Percentiles rank a stretch among this genome's conserved stretches.
Evolutionary conservation across 345 rosid genomes (phyloP).

Genomic region (Syzygium aromaticum): DNA sequence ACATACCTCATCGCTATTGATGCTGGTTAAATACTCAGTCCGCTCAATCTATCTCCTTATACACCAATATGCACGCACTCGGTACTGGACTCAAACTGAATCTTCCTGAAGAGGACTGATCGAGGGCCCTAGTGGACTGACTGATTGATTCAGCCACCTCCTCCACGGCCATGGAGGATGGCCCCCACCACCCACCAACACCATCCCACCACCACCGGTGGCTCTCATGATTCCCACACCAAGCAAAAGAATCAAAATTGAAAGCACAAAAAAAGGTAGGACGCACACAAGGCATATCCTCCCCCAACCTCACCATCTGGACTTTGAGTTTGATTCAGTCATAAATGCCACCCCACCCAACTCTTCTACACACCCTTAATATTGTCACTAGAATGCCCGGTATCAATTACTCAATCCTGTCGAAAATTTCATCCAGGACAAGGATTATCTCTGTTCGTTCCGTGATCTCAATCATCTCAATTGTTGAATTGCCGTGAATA

Average conservation of each 20-base stretch:
- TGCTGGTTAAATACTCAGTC: not conserved
- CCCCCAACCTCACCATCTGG: not conserved
- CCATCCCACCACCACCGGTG: conserved; percentile 15
- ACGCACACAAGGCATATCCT: not conserved
- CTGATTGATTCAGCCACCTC: not conserved
- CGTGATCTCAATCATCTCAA: not conserved
- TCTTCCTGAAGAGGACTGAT: not conserved
- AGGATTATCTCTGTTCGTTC: not conserved
- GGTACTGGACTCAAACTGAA: not conserved
- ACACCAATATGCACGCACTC: not conserved
- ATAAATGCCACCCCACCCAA: not conserved
- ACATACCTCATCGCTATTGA: not conserved
- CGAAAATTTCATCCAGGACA: not conserved
- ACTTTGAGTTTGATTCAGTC: not conserved
- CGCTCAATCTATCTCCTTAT: not conserved
- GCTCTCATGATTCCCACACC: conserved; percentile 18
- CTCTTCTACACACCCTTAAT: not conserved
- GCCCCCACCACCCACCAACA: not conserved
- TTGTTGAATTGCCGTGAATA: not conserved
- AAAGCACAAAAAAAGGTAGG: conserved; percentile 39
- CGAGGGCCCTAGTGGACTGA: not conserved
- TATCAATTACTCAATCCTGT: not conserved
- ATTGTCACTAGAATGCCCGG: not conserved
- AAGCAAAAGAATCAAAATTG: not conserved
- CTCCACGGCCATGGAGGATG: not conserved